Conservation (phyloP, 805 yeast species). For the Saccharomycopsis lassenensis region DNA sequence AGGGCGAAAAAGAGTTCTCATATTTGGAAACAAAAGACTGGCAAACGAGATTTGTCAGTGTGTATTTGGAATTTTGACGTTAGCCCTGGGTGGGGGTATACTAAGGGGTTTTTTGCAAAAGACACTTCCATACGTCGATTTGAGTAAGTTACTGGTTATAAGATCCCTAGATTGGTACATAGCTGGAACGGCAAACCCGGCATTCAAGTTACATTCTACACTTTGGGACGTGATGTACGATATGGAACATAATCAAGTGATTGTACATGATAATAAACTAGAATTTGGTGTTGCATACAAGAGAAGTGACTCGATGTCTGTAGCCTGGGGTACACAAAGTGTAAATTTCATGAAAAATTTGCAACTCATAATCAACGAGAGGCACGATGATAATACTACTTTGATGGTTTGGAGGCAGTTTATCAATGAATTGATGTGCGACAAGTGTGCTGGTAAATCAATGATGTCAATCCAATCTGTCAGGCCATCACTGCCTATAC, state of each 20-base stretch:
- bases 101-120: constrained; percentile 36
- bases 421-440: constrained; percentile 31
- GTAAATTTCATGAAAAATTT: constrained; percentile 33
- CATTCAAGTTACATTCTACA: constrained; percentile 41
- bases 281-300: neutral
- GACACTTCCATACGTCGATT: constrained; percentile 46
- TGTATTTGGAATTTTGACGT: constrained; percentile 35
- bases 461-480: too few relatives aligned
- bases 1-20: constrained; percentile 40
- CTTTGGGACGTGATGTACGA: constrained; percentile 49
- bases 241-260: constrained; percentile 30
- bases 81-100: constrained; percentile 36
- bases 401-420: constrained; percentile 36
- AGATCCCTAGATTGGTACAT: constrained; percentile 37
- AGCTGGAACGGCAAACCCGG: constrained; percentile 54
- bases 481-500: too few relatives aligned
- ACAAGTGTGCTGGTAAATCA: too few relatives aligned
- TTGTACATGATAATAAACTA: constrained; percentile 18
- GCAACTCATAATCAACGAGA: constrained; percentile 32
- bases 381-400: constrained; percentile 37
- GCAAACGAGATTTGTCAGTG: constrained; percentile 41
- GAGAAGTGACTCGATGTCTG: neutral
- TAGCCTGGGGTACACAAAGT: constrained; percentile 22
- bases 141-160: constrained; percentile 41
- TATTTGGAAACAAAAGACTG: constrained; percentile 39